Evolutionary conservation across 2,329 filamentous ascomycete species (phyloP), one percentile per base, ranked within the genome.

Genomic region (Aspergillus caelatus): DNA sequence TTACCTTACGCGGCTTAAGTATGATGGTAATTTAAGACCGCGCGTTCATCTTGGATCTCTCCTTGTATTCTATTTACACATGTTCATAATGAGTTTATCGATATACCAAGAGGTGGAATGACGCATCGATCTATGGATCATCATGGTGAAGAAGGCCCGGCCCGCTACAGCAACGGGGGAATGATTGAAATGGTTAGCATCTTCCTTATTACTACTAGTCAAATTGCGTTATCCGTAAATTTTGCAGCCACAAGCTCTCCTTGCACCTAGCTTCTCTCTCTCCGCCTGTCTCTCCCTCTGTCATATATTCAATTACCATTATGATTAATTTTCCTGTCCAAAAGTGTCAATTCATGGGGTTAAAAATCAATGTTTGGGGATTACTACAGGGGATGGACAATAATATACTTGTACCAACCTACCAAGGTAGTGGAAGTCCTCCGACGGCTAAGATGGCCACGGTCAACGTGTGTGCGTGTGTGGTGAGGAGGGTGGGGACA

Each of bases 111-210:
- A 28, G n/a, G 46, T 28, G 28, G 26, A 41, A 53, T 54, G 46
- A 39, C 32, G 41, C 21, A 46, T 60, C 58, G 26, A 58, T 60
- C 50, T 28, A 45, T 34, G 41, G 39, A 28, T 50, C 46, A 50
- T 28, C 28, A 52, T 50, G 26, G 30, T 58, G 56, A 61, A 62
- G 43, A 67, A 64, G 67, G 63, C 54, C 66, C 66, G 66, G 66
- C 62, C 66, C 66, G 66, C 58, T 55, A 60, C 48, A 45, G 57
- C 55, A 60, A 60, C 46, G 50, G 45, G 48, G 55, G 28, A 30
- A 30, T 36, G 34, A 14, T 36, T 36, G 34, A 36, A 36, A 23
- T 46, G n/a, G 45, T 46, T 46, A 46, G 21, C 21, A 46, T 46
- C 12, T 23, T 23, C 43, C 46, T 50, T 28, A 12, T 10, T 26